Evolutionary conservation across 2,329 filamentous ascomycete species (phyloP), one percentile per base, ranked within the genome.

Genomic region (Lachnellula arida): DNA sequence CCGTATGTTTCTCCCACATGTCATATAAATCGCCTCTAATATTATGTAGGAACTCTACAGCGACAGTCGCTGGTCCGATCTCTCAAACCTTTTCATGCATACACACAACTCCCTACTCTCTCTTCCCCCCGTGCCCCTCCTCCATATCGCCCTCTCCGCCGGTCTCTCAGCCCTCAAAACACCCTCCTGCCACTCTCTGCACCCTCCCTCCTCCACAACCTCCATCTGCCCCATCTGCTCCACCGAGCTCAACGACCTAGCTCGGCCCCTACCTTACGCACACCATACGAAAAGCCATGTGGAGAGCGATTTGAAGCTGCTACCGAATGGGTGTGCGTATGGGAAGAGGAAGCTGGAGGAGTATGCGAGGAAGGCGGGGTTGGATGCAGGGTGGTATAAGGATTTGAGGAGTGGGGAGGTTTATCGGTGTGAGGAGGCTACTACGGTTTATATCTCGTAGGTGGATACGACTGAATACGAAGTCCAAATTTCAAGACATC

Each of bases 111-210:
- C 80, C 46, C 84, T 99, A 4, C 86, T 96, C 60, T 86, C 86
- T 15, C 82, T 99, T 0, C 92, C 94, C 0, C 80, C 87, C 2
- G 84, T 87, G 19, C 92, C 94, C 0, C 82, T 97, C 17, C 83
- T 99, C 25, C 91, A 97, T 73, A 88, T 95, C 59, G 94, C 94
- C 12, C 82, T 99, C 9, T 91, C 88, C 0, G 91, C 92, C 0
- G 94, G 94, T 7, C 81, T 99, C 9, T 97, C 92, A 0, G 92
- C 94, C 1, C 85, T 99, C 63, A 99, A 99, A 73, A 97, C 94
- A 0, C 94, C 94, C 0, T 86, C 91, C 15, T 99, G 94, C 70
- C 92, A 97, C 74, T 88, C 87, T 1, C 59, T 62, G 2, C 61
- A 68, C 32, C 52, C 59, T 9, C 59, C 58, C 49, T 69, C 71